Conservation (phyloP, 441 rosid genomes). For the Gossypium davidsonii region DNA sequence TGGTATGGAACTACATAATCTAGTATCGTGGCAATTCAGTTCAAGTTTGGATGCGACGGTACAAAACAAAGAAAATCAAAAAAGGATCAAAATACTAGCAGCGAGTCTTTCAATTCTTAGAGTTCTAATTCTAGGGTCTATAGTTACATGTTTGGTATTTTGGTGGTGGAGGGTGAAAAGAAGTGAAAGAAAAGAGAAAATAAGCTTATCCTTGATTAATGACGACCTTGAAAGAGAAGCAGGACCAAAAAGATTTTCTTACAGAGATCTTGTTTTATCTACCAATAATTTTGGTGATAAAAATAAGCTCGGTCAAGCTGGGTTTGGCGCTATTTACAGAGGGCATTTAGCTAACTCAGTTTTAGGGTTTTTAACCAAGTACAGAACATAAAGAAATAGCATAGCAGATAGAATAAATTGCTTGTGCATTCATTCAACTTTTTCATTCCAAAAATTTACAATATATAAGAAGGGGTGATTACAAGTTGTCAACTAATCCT, state of each 20-base stretch:
- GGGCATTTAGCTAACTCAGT: slow-evolving; percentile 23
- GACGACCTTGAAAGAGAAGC: slow-evolving; percentile 37
- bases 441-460: too few relatives aligned
- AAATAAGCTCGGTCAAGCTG: slow-evolving; percentile 37
- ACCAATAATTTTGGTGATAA: slow-evolving; percentile 26
- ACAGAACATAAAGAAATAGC: too few relatives aligned
- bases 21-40: neutral
- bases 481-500: too few relatives aligned
- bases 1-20: neutral
- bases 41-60: neutral
- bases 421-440: too few relatives aligned
- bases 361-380: too few relatives aligned
- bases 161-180: neutral
- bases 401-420: too few relatives aligned
- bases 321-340: slow-evolving; percentile 37
- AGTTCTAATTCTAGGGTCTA: neutral
- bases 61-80: neutral
- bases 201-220: slow-evolving; percentile 16
- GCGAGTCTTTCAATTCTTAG: neutral
- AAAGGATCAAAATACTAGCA: neutral
- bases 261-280: slow-evolving; percentile 22
- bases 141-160: neutral
- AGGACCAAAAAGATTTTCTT: slow-evolving; percentile 34
- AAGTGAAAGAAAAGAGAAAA: neutral
- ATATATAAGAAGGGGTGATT: too few relatives aligned